Evolutionary conservation across 148 eudicot genomes (phyloP).

Genomic region (Rheum nobile): DNA sequence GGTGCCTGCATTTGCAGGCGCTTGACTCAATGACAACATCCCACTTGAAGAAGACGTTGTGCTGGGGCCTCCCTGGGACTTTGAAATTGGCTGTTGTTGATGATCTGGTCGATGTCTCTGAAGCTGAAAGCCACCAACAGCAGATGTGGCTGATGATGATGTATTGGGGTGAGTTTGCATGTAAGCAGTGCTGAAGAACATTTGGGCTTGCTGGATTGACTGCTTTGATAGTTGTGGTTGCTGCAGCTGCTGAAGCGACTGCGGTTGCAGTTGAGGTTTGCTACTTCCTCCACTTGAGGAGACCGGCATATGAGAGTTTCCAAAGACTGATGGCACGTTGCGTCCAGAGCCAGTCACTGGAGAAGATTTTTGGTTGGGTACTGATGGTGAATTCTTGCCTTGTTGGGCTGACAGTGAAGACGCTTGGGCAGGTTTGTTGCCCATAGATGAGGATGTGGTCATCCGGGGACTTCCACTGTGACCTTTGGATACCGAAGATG

Average conservation of each 20-base stretch:
- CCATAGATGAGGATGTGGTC: constrained; percentile 29
- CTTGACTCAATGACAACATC: constrained; percentile 51
- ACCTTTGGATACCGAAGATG: constrained; percentile 66
- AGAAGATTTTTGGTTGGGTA: constrained; percentile 41
- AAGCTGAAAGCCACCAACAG: constrained; percentile 43
- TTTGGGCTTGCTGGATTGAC: constrained; percentile 44
- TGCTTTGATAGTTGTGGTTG: constrained; percentile 40
- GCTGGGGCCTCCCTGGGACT: constrained; percentile 22
- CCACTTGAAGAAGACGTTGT: constrained; percentile 48
- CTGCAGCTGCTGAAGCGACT: constrained; percentile 33
- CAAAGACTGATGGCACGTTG: constrained; percentile 50
- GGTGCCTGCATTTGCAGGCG: constrained; percentile 24
- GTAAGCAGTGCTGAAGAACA: constrained; percentile 44
- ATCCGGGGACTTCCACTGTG: constrained; percentile 83
- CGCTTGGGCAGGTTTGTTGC: constrained; percentile 42
- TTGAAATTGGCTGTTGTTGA: constrained; percentile 27
- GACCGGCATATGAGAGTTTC: constrained; percentile 47
- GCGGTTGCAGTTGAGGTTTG: constrained; percentile 43
- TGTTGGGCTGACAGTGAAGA: constrained; percentile 53
- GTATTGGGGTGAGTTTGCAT: constrained; percentile 37
- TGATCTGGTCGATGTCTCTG: constrained; percentile 47
- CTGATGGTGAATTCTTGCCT: constrained; percentile 35
- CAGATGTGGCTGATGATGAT: constrained; percentile 18
- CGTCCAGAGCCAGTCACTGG: constrained; percentile 21
- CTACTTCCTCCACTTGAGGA: constrained; percentile 24